Percentiles rank a stretch among this genome's conserved stretches.
Conservation (phyloP, 2,329 filamentous ascomycete species). For the Clonostachys chloroleuca region DNA sequence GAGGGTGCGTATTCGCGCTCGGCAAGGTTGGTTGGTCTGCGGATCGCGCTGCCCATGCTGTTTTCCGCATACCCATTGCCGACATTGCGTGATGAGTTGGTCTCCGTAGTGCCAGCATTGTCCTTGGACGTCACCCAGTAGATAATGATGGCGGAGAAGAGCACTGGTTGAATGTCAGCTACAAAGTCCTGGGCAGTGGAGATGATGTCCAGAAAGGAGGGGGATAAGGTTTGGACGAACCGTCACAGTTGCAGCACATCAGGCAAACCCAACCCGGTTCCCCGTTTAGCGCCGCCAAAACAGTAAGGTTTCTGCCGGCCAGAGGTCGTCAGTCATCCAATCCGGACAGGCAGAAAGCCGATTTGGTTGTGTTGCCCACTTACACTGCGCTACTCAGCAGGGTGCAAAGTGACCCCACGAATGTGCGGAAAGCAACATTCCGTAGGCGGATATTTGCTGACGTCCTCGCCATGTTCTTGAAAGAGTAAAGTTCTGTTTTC, state of each 20-base stretch:
- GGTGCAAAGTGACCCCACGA: slow-evolving; percentile 53
- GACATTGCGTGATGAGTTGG: too few relatives aligned
- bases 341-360: background rate
- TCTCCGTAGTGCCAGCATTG: slow-evolving; percentile 21
- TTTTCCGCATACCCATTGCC: too few relatives aligned
- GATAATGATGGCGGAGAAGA: slow-evolving; percentile 55
- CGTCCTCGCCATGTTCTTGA: slow-evolving; percentile 37
- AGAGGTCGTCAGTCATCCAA: background rate
- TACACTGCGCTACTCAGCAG: slow-evolving; percentile 54
- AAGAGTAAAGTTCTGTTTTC: slow-evolving; percentile 46
- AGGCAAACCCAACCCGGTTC: slow-evolving; percentile 63
- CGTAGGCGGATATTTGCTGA: slow-evolving; percentile 37
- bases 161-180: slow-evolving; percentile 28
- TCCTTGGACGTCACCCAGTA: slow-evolving; percentile 54
- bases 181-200: background rate
- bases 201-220: background rate
- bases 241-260: slow-evolving; percentile 61
- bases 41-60: too few relatives aligned
- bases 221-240: slow-evolving; percentile 25
- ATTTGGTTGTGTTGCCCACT: slow-evolving; percentile 9
- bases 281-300: slow-evolving; percentile 53
- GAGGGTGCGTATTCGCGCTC: too few relatives aligned
- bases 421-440: slow-evolving; percentile 51
- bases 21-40: too few relatives aligned
- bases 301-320: slow-evolving; percentile 46